phyloP scores from a whole-genome alignment of 768 basidiomycete species.

The Collybia nuda region DNA sequence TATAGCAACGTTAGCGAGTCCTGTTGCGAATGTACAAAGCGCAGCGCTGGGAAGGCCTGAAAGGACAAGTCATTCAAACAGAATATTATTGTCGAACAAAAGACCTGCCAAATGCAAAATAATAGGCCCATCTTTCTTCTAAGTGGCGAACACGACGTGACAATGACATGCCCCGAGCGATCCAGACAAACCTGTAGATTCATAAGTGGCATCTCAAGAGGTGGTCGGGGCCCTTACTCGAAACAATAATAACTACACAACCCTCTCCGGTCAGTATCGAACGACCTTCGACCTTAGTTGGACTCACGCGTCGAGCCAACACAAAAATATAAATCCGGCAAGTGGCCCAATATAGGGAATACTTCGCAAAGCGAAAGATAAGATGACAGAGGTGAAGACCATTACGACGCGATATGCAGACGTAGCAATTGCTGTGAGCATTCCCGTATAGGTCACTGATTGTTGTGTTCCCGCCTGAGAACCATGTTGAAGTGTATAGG shows the following conservation, averaged over 20 bases:
- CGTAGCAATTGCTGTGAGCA: slow-evolving; percentile 73
- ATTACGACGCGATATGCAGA: slow-evolving; percentile 83
- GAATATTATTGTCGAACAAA: background rate
- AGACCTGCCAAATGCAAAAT: slow-evolving; percentile 72
- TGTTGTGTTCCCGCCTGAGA: slow-evolving; percentile 45
- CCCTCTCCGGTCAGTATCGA: too few species aligned
- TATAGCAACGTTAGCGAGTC: slow-evolving; percentile 76
- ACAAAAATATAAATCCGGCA: slow-evolving; percentile 70
- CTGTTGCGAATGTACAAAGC: slow-evolving; percentile 71
- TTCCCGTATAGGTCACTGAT: slow-evolving; percentile 62
- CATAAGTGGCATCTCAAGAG: slow-evolving; percentile 8
- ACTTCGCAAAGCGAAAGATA: slow-evolving; percentile 63
- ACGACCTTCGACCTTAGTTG: too few species aligned
- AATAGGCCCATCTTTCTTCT: slow-evolving; percentile 91
- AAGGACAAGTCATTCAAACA: background rate
- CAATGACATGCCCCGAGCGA: slow-evolving; percentile 69
- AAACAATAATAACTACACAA: slow-evolving; percentile 80
- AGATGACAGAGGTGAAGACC: slow-evolving; percentile 71
- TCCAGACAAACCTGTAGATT: slow-evolving; percentile 68
- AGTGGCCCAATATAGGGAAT: slow-evolving; percentile 66
- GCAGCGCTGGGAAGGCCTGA: slow-evolving; percentile 70
- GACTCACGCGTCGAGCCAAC: slow-evolving; percentile 87
- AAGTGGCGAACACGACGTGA: slow-evolving; percentile 68
- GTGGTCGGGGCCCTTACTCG: slow-evolving; percentile 50
- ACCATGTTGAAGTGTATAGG: slow-evolving; percentile 73